Evolutionary conservation across 2,329 filamentous ascomycete genomes (phyloP), one percentile per base, ranked within the genome.

Genomic region (Paracamarosporium sp.): DNA sequence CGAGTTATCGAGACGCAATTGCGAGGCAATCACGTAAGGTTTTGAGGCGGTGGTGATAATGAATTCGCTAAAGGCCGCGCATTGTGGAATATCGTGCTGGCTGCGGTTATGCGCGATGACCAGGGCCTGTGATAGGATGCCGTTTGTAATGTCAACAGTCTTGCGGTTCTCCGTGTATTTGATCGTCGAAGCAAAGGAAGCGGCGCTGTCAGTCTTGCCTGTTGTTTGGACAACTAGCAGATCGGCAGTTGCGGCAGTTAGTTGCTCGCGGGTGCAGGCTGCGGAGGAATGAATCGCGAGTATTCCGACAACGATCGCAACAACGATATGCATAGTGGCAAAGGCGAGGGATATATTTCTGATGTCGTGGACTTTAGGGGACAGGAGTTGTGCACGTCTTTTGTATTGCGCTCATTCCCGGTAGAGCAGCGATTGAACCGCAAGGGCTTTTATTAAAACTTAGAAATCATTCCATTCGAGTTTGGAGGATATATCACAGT

Each of bases 11-110:
- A 71, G 28, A 6, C 67, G 64, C 12, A 71, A n/a, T 46, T 71
- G 69, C 0, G 64, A 66, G n/a, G 61, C 63, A 47, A 74, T 67
- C 30, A 72, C 71, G 33, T 72, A 70, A 1, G 70, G 70, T 5
- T 65, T 64, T 4, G 66, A 47, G 7, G 62, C 40, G 36, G 66
- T 64, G 27, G 65, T 67, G 38, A 70, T 59, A 51, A 73, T 71
- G 62, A 66, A 58, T 51, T 73, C 70, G 60, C 56, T 65, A 55
- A 69, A 73, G 33, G 66, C 59, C 17, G 70, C 70, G 56, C 70
- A 73, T 54, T 68, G 64, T 1, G 61, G 36, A 3, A 65, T 52
- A 53, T 73, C 70, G 62, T 66, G 64, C 36, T 71, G 69, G 38
- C 61, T 62, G 25, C 69, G 64, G 35, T 62, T 61, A 55, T 69